Evolutionary conservation across 2,329 filamentous ascomycete species (phyloP).

Genomic region (Hypomyces rosellus): DNA sequence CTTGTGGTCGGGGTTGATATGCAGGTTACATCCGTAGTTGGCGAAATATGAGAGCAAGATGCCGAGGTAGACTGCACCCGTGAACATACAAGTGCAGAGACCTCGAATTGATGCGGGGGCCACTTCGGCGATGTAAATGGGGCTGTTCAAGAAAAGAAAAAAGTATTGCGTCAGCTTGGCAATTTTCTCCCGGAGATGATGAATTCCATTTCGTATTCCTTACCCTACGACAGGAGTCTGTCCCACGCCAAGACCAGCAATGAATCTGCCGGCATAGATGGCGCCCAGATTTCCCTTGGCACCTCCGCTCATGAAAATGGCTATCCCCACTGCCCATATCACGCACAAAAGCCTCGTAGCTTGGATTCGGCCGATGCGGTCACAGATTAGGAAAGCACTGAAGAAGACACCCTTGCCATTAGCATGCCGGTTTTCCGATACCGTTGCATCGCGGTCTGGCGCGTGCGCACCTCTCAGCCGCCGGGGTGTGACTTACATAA

Average conservation of each 20-base stretch:
- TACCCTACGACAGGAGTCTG: slow-evolving; percentile 59
- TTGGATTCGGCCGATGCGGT: slow-evolving; percentile 57
- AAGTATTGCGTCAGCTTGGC: no score
- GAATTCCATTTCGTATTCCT: not conserved
- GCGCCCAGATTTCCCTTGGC: slow-evolving; percentile 46
- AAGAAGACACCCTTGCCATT: slow-evolving; percentile 3
- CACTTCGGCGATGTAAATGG: slow-evolving; percentile 68
- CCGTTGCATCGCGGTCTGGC: slow-evolving; percentile 3
- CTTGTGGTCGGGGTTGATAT: slow-evolving; percentile 40
- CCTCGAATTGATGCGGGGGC: slow-evolving; percentile 63
- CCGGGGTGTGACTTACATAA: slow-evolving; percentile 36
- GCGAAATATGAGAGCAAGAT: slow-evolving; percentile 76
- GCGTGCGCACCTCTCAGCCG: not conserved
- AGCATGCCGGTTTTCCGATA: not conserved
- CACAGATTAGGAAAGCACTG: slow-evolving; percentile 53
- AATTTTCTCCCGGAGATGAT: no score
- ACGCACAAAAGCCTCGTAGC: slow-evolving; percentile 52
- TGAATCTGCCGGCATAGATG: slow-evolving; percentile 60
- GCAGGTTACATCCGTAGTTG: slow-evolving; percentile 53
- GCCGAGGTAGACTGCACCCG: slow-evolving; percentile 60
- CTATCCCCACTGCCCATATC: slow-evolving; percentile 52
- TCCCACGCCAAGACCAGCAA: slow-evolving; percentile 60
- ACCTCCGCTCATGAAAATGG: slow-evolving; percentile 49
- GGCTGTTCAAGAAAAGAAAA: slow-evolving; percentile 23
- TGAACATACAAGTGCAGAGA: slow-evolving; percentile 58